These are phyloP conservation scores for Rosa lucieae DNA, from an alignment of 306 rosid species.

Conservation along the genomic window DNA sequence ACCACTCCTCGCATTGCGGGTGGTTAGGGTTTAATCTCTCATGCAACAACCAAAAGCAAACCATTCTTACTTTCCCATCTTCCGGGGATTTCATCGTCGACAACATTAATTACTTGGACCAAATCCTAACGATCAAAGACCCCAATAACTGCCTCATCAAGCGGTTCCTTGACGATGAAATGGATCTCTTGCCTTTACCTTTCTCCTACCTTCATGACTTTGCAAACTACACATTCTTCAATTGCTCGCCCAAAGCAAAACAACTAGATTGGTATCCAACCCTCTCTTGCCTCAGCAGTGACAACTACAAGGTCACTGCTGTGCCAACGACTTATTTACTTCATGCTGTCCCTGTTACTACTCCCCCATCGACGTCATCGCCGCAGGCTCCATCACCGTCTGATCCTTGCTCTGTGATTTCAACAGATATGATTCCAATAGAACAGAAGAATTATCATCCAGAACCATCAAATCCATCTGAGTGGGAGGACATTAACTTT, in stretches of 20 bases:
- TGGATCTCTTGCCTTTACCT: conserved; percentile 24
- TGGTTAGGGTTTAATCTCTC: conserved; percentile 11
- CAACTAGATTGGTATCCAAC: background rate
- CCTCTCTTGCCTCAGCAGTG: conserved; percentile 34
- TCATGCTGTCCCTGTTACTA: background rate
- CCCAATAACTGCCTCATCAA: conserved; percentile 16
- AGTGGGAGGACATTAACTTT: background rate
- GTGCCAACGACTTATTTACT: background rate
- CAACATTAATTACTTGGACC: background rate
- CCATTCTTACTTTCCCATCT: conserved; percentile 1
- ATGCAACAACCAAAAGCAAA: conserved; percentile 1
- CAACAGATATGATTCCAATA: conserved; percentile 30
- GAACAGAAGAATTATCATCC: background rate
- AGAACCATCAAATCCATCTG: background rate
- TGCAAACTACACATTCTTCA: conserved; percentile 34
- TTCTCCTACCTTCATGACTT: background rate
- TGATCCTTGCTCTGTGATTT: conserved; percentile 30
- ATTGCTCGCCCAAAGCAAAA: conserved; percentile 27
- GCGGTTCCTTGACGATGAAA: conserved; percentile 6
- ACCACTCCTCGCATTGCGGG: background rate
- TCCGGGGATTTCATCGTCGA: conserved; percentile 8
- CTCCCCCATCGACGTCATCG: background rate
- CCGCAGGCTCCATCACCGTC: background rate
- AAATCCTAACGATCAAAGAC: conserved; percentile 9
- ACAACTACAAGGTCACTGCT: conserved; percentile 8